Conservation (phyloP, 768 basidiomycete genomes). For the Scleroderma citrinum region DNA sequence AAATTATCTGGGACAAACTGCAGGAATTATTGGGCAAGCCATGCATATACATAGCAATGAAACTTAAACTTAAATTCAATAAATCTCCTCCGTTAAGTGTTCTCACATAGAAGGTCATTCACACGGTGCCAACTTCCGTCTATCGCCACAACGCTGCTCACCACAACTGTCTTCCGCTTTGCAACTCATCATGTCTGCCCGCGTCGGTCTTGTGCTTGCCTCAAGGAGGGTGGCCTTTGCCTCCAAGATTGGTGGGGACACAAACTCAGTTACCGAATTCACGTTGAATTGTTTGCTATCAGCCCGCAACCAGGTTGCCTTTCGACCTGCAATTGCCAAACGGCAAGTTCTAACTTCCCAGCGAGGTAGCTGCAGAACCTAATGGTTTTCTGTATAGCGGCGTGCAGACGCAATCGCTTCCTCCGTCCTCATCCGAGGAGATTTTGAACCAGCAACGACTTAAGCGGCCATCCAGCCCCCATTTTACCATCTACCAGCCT, state of each 20-base stretch:
- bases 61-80: too few relatives aligned
- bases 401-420: slow-evolving; percentile 61
- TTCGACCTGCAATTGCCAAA: slow-evolving; percentile 29
- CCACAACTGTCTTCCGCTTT: background rate
- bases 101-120: background rate
- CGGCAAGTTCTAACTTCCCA: slow-evolving; percentile 29
- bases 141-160: background rate
- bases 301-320: slow-evolving; percentile 40
- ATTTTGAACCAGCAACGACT: slow-evolving; percentile 88
- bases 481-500: slow-evolving; percentile 95
- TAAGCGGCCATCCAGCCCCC: slow-evolving; percentile 85
- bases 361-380: background rate
- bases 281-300: background rate
- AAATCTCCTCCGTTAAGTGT: too few relatives aligned
- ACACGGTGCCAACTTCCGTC: background rate
- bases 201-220: slow-evolving; percentile 53
- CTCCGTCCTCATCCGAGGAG: slow-evolving; percentile 47
- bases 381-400: slow-evolving; percentile 29
- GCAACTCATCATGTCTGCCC: slow-evolving; percentile 29
- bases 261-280: background rate
- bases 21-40: background rate
- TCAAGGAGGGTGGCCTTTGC: slow-evolving; percentile 46
- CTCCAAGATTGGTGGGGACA: slow-evolving; percentile 23
- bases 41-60: background rate
- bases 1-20: slow-evolving; percentile 1